phyloP scores from a whole-genome alignment of 2,329 filamentous ascomycete species.

The Alternaria panax region DNA sequence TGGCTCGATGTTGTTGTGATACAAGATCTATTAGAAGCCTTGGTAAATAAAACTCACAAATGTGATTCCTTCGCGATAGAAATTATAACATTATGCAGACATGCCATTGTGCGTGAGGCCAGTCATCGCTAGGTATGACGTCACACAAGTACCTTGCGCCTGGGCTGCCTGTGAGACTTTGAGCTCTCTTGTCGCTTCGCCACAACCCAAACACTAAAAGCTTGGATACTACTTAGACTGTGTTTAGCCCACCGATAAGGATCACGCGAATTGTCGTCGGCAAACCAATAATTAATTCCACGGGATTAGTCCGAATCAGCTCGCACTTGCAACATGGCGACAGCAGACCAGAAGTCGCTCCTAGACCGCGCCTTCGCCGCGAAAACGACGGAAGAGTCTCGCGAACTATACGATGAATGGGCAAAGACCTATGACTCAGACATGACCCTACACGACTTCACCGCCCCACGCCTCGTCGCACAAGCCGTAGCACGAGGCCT shows the following conservation, averaged over 20 bases:
- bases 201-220: background rate
- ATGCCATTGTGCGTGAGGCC: background rate
- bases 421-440: slow-evolving; percentile 56
- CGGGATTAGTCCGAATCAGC: background rate
- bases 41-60: background rate
- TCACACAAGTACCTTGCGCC: background rate
- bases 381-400: slow-evolving; percentile 48
- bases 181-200: background rate
- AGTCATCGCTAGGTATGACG: background rate
- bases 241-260: background rate
- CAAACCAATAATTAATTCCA: background rate
- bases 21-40: background rate
- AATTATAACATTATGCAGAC: no score
- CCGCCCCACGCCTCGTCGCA: slow-evolving; percentile 51
- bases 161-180: background rate
- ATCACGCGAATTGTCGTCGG: background rate
- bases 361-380: slow-evolving; percentile 52
- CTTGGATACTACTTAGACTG: background rate
- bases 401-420: slow-evolving; percentile 57
- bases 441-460: slow-evolving; percentile 52
- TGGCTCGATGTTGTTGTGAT: background rate
- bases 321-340: slow-evolving; percentile 1
- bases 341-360: slow-evolving; percentile 13
- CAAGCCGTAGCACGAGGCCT: slow-evolving; percentile 25
- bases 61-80: background rate